A percentile compares a stretch with the other conserved stretches of the same genome.
These are phyloP conservation scores for Chlorella sp. DNA, from an alignment of 139 green algal species.

Conservation along the genomic window DNA sequence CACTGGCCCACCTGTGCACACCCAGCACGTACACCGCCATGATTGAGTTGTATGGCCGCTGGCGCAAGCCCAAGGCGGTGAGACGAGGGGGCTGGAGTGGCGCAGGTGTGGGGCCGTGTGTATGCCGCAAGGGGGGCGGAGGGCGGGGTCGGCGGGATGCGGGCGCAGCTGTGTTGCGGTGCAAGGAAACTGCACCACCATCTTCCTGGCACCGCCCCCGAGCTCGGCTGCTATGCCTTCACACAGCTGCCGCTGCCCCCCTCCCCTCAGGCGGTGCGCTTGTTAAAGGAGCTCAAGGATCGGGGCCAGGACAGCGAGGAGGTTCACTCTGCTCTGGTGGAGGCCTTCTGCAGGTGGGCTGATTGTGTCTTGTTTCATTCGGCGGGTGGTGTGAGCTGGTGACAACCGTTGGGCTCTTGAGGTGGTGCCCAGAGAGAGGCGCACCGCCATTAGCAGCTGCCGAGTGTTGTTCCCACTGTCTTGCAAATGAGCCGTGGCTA, in stretches of 20 bases:
- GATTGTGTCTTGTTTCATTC: too few relatives aligned
- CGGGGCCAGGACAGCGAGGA: conserved; percentile 35
- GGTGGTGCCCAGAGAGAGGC: too few relatives aligned
- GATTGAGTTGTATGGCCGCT: conserved; percentile 67
- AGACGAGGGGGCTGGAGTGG: neutral
- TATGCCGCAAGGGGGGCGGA: too few relatives aligned
- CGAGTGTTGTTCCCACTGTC: too few relatives aligned
- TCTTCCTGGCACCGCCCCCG: neutral
- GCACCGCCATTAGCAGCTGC: too few relatives aligned
- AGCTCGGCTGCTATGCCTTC: neutral
- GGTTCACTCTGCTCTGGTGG: conserved; percentile 80
- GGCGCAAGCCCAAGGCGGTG: conserved; percentile 40
- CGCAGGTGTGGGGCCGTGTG: neutral
- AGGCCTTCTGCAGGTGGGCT: conserved; percentile 79
- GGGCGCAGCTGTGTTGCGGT: too few relatives aligned
- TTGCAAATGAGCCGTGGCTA: too few relatives aligned
- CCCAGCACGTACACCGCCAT: conserved; percentile 60
- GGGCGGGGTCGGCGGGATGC: too few relatives aligned
- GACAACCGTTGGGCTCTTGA: too few relatives aligned
- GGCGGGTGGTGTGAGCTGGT: too few relatives aligned
- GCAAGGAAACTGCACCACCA: too few relatives aligned
- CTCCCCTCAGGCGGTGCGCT: neutral
- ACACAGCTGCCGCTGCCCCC: neutral
- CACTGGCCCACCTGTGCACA: conserved; percentile 53
- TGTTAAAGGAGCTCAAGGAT: conserved; percentile 21